Percentiles rank a stretch among this genome's conserved stretches.
phyloP scores from a whole-genome alignment of 1,284 basidiomycete genomes.

The Termitomyces sp. region DNA sequence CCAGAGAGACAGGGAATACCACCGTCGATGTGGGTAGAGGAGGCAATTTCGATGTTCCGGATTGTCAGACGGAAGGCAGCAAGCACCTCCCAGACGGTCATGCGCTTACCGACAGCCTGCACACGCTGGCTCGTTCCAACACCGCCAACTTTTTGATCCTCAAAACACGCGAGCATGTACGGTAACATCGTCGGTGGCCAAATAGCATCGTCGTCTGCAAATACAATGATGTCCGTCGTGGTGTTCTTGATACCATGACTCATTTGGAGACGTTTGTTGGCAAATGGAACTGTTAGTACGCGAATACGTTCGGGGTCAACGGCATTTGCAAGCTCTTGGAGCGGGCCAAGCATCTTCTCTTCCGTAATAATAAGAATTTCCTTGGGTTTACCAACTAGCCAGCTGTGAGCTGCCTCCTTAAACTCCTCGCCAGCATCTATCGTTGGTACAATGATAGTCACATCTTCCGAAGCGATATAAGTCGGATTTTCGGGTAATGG shows the following conservation, averaged over 20 bases:
- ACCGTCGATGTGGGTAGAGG: conserved; percentile 87
- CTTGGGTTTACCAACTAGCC: conserved; percentile 87
- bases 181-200: conserved; percentile 88
- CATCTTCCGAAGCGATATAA: conserved; percentile 84
- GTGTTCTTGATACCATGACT: conserved; percentile 85
- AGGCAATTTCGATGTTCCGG: conserved; percentile 87
- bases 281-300: conserved; percentile 86
- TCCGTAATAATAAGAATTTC: conserved; percentile 94
- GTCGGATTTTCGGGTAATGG: conserved; percentile 85
- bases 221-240: conserved; percentile 91
- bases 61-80: conserved; percentile 90
- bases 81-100: conserved; percentile 93
- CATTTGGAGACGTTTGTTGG: conserved; percentile 93
- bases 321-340: conserved; percentile 81
- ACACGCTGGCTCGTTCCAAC: conserved; percentile 90
- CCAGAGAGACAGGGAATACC: conserved; percentile 89
- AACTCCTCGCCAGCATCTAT: conserved; percentile 94
- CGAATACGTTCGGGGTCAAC: conserved; percentile 82
- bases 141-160: conserved; percentile 89
- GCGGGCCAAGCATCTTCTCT: conserved; percentile 81
- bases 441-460: conserved; percentile 91
- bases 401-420: conserved; percentile 85
- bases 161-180: conserved; percentile 84
- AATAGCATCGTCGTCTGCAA: conserved; percentile 92
- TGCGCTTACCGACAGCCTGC: conserved; percentile 66